Evolutionary conservation across 179 eudicot species (phyloP), one percentile per base, ranked within the genome.

Genomic region (Heliamphora pulchella): DNA sequence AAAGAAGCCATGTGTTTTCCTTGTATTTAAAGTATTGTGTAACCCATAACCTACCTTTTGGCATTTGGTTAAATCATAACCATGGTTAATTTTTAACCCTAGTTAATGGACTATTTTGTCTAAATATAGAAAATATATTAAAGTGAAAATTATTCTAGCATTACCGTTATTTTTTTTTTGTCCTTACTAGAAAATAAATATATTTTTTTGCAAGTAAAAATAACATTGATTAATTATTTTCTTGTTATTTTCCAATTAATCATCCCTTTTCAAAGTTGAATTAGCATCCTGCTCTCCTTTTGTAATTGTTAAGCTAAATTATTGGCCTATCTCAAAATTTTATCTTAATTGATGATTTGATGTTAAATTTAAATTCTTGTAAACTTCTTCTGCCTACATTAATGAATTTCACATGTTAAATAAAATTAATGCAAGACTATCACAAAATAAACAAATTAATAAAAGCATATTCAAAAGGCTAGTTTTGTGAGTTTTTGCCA

Each of bases 31-130:
- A 75, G 77, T 18, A 20, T n/a, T 8, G 18, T 71, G 51, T 41
- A 58, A 71, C 75, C 77, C 77, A 20, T 41, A 31, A 74, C 75
- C 62, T 54, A 51, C 46, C 53, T 44, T 7, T 47, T 44, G 18
- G 51, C 15, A 18, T 47, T 74, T 4, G 77, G 77, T 54, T 74
- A 74, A 39, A 59, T 48, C 51, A 13, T 55, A 74, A 54, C 77
- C 43, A 39, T 54, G 48, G 77, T 74, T 74, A 54, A 13, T 22
- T 54, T 22, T 74, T 72, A 53, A 74, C 77, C 39, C 15, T 74
- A 46, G 77, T 54, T 74, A 22, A 17, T 54, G 4, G 62, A 66
- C 71, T 0, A 51, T 20, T 50, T 53, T 73, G 46, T 39, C 44
- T 44, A 74, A 54, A 39, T 6, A 13, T 55, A 41, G 77, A n/a